A percentile compares a stretch with the other conserved stretches of the same genome.
These are phyloP conservation scores for Salvia splendens DNA, from an alignment of 257 asterid genomes.

Conservation along the genomic window DNA sequence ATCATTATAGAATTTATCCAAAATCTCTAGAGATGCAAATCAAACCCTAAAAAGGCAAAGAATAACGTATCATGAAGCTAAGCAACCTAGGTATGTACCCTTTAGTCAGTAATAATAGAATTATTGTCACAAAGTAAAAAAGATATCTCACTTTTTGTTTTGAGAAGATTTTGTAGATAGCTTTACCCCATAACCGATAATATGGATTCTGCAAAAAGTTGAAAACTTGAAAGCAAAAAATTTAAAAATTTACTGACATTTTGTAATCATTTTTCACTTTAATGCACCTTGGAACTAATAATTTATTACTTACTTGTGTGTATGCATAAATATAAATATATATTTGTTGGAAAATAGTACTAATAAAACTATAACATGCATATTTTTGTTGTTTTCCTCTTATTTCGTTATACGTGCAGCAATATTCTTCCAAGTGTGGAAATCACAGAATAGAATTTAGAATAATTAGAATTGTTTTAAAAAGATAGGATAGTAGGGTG, in stretches of 20 bases:
- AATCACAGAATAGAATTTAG: too few relatives aligned
- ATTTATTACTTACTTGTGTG: slow-evolving; percentile 1
- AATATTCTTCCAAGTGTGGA: too few relatives aligned
- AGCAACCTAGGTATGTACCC: slow-evolving; percentile 26
- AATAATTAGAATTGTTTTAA: too few relatives aligned
- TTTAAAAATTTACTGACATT: slow-evolving; percentile 31
- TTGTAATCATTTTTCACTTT: slow-evolving; percentile 32
- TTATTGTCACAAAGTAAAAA: slow-evolving; percentile 39
- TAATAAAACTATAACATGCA: too few relatives aligned
- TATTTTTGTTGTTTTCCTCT: not conserved
- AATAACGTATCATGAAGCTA: slow-evolving; percentile 33
- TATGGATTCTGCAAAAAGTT: slow-evolving; percentile 41
- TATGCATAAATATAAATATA: too few relatives aligned
- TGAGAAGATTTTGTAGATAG: slow-evolving; percentile 43
- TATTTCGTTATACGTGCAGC: not conserved
- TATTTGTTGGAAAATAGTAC: too few relatives aligned
- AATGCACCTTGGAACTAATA: slow-evolving; percentile 23
- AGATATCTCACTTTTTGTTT: slow-evolving; percentile 47
- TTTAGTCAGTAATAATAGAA: slow-evolving; percentile 40
- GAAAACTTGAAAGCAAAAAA: not conserved
- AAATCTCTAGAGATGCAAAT: not conserved
- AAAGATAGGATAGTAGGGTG: not conserved
- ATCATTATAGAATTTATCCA: not conserved
- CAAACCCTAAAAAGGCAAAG: slow-evolving; percentile 24
- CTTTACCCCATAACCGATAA: slow-evolving; percentile 33